Percentiles rank a stretch among this genome's conserved stretches.
These are phyloP conservation scores for Curvularia lunata DNA, from an alignment of 2,329 filamentous ascomycete species.

Conservation along the genomic window DNA sequence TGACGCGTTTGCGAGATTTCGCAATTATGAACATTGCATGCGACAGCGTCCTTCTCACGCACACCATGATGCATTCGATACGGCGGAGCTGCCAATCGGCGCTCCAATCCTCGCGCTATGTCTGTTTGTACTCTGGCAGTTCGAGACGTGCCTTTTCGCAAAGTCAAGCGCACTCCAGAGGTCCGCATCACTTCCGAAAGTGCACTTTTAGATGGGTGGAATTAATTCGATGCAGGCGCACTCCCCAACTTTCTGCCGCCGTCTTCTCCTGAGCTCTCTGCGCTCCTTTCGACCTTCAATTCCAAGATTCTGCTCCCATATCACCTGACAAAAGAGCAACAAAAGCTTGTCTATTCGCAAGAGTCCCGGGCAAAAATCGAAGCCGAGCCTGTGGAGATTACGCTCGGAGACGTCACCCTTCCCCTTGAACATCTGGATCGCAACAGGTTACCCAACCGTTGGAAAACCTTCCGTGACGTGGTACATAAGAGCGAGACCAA, in stretches of 20 bases:
- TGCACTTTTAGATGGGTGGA: neutral
- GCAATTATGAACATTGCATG: conserved; percentile 8
- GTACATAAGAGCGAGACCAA: conserved; percentile 28
- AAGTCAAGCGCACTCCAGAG: conserved; percentile 31
- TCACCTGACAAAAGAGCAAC: conserved; percentile 52
- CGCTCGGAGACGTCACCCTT: conserved; percentile 49
- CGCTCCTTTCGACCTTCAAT: conserved; percentile 51
- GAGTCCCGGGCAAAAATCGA: conserved; percentile 52
- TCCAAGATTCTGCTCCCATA: conserved; percentile 53
- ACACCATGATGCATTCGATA: conserved; percentile 41
- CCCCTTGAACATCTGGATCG: conserved; percentile 43
- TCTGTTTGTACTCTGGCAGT: conserved; percentile 25
- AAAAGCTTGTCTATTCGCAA: conserved; percentile 51
- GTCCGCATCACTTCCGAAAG: conserved; percentile 19
- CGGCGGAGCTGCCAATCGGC: conserved; percentile 39
- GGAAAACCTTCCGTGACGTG: conserved; percentile 21
- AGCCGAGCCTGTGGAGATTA: conserved; percentile 52
- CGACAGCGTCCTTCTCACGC: conserved; percentile 5
- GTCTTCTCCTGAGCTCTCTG: conserved; percentile 51
- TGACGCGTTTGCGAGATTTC: conserved; percentile 33
- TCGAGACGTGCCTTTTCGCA: conserved; percentile 41
- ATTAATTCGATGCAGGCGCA: conserved; percentile 31
- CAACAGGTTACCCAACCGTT: conserved; percentile 26
- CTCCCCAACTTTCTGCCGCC: conserved; percentile 53
- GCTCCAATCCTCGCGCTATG: conserved; percentile 20